phyloP scores from a whole-genome alignment of 495 filamentous ascomycete species.

The Tetracladium marchalianum region DNA sequence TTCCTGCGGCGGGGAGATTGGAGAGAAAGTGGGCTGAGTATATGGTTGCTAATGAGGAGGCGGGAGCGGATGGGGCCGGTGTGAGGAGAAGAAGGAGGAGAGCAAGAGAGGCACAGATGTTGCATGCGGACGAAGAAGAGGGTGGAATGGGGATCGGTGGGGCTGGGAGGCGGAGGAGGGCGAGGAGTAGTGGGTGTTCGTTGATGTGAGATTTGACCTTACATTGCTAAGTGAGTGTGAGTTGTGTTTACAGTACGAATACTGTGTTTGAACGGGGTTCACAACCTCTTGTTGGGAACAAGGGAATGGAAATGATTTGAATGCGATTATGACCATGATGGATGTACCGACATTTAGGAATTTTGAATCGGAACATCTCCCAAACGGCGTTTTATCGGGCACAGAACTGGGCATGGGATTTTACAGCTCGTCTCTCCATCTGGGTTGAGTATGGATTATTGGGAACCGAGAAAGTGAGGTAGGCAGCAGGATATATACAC shows the following conservation, averaged over 20 bases:
- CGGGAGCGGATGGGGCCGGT: slow-evolving; percentile 49
- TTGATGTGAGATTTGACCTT: slow-evolving; percentile 37
- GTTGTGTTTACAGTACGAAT: not conserved
- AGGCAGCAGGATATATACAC: too few relatives aligned
- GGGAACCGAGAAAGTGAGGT: too few relatives aligned
- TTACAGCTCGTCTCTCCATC: too few relatives aligned
- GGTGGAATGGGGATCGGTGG: slow-evolving; percentile 34
- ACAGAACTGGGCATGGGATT: too few relatives aligned
- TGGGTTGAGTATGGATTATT: too few relatives aligned
- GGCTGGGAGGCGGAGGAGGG: slow-evolving; percentile 32
- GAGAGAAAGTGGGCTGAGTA: slow-evolving; percentile 90
- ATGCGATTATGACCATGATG: too few relatives aligned
- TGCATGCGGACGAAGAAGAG: slow-evolving; percentile 71
- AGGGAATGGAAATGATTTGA: too few relatives aligned
- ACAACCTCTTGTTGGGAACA: too few relatives aligned
- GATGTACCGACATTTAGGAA: too few relatives aligned
- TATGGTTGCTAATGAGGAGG: slow-evolving; percentile 87
- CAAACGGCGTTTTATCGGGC: too few relatives aligned
- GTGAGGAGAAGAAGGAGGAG: slow-evolving; percentile 59
- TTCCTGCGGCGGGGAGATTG: slow-evolving; percentile 56
- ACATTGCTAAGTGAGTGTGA: not conserved
- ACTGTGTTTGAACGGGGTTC: not conserved
- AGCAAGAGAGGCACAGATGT: slow-evolving; percentile 63
- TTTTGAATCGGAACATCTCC: too few relatives aligned
- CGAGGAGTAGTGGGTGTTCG: slow-evolving; percentile 42